Conservation (phyloP, 371 early-diverging fungal species). For the Dichotomocladium elegans region DNA sequence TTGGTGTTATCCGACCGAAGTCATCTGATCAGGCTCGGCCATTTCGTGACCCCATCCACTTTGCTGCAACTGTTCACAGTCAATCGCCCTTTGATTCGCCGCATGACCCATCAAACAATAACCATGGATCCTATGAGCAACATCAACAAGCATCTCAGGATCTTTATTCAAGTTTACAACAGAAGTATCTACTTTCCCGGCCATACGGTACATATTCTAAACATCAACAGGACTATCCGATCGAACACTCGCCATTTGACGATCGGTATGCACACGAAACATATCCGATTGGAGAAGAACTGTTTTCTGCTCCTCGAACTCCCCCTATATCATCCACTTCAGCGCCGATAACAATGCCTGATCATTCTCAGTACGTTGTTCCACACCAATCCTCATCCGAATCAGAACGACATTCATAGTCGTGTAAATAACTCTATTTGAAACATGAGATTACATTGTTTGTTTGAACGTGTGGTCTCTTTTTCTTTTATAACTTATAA, state of each 20-base stretch:
- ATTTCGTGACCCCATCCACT: constrained; percentile 7
- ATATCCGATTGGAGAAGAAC: neutral
- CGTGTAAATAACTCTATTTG: too few relatives aligned
- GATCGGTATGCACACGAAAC: constrained; percentile 12
- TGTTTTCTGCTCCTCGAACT: constrained; percentile 5
- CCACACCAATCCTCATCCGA: too few relatives aligned
- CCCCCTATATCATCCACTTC: neutral
- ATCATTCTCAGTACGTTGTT: constrained; percentile 14
- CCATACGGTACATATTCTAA: constrained; percentile 4
- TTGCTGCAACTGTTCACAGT: neutral
- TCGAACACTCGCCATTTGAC: constrained; percentile 12
- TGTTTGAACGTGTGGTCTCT: too few relatives aligned
- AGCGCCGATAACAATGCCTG: constrained; percentile 16
- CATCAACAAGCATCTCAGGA: neutral
- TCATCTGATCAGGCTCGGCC: constrained; percentile 24
- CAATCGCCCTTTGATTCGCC: constrained; percentile 24
- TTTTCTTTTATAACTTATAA: too few relatives aligned
- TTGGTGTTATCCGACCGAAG: constrained; percentile 19
- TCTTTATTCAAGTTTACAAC: neutral
- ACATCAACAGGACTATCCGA: neutral
- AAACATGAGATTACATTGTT: too few relatives aligned
- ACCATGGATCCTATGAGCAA: constrained; percentile 6
- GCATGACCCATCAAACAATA: constrained; percentile 14
- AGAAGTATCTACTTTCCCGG: constrained; percentile 5
- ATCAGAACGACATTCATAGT: too few relatives aligned